phyloP scores from a whole-genome alignment of 2,329 filamentous ascomycete genomes.

The Pseudohalonectria lignicola region DNA sequence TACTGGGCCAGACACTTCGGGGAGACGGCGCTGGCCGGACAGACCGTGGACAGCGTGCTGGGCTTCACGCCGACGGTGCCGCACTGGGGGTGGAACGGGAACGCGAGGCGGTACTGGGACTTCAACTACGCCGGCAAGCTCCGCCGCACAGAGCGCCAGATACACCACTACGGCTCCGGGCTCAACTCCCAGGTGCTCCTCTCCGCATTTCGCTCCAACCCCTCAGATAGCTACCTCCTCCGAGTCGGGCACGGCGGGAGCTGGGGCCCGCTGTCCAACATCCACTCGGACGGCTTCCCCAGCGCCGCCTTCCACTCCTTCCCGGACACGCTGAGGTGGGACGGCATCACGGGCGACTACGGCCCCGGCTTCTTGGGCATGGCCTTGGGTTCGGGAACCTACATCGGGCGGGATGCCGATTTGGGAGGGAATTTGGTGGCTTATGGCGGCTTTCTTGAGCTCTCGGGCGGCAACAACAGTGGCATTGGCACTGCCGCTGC shows the following conservation, averaged over 20 bases:
- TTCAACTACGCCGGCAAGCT: slow-evolving; percentile 35
- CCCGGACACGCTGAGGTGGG: slow-evolving; percentile 44
- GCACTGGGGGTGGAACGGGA: slow-evolving; percentile 54
- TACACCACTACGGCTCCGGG: slow-evolving; percentile 50
- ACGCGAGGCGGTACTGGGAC: slow-evolving; percentile 50
- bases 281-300: slow-evolving; percentile 41
- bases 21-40: not conserved
- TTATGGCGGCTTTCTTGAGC: slow-evolving; percentile 37
- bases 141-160: slow-evolving; percentile 31
- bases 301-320: slow-evolving; percentile 45
- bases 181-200: slow-evolving; percentile 46
- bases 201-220: slow-evolving; percentile 33
- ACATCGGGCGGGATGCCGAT: slow-evolving; percentile 30
- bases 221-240: slow-evolving; percentile 36
- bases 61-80: slow-evolving; percentile 46
- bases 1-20: slow-evolving; percentile 38
- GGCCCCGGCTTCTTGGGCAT: slow-evolving; percentile 42
- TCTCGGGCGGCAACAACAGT: slow-evolving; percentile 16
- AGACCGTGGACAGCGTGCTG: slow-evolving; percentile 37
- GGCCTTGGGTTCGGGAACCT: slow-evolving; percentile 35
- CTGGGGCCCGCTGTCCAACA: slow-evolving; percentile 41
- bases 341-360: slow-evolving; percentile 46
- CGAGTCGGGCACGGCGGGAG: slow-evolving; percentile 43
- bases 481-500: too few species aligned
- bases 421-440: slow-evolving; percentile 36